These are phyloP conservation scores for Sporothrix globosa DNA, from an alignment of 2,329 filamentous ascomycete genomes.

Conservation along the genomic window DNA sequence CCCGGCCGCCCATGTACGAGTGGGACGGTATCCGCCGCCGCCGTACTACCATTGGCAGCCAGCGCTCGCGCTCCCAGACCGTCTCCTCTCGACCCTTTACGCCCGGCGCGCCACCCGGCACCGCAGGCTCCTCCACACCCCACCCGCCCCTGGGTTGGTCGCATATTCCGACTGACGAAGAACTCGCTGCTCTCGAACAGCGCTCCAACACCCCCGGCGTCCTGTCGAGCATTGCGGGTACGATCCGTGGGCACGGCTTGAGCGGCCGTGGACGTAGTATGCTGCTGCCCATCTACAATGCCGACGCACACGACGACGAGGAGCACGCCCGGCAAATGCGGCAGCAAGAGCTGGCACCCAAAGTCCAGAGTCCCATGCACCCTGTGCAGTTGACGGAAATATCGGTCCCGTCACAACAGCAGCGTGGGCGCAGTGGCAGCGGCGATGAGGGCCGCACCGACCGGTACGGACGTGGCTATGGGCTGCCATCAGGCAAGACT, in stretches of 20 bases:
- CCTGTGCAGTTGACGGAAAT: conserved; percentile 67
- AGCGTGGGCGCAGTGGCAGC: conserved; percentile 30
- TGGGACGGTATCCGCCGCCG: conserved; percentile 89
- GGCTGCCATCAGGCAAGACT: conserved; percentile 51
- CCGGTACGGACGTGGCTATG: conserved; percentile 53
- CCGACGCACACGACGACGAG: conserved; percentile 47
- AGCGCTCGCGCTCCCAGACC: conserved; percentile 42
- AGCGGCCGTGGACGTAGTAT: conserved; percentile 51
- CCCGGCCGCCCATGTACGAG: conserved; percentile 57
- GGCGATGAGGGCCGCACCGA: conserved; percentile 46
- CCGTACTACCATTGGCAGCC: conserved; percentile 52
- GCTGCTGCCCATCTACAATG: conserved; percentile 45
- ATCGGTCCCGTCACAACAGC: conserved; percentile 51
- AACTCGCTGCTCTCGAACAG: conserved; percentile 57
- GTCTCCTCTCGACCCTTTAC: conserved; percentile 41
- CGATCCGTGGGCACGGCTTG: conserved; percentile 52
- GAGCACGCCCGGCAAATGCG: background rate
- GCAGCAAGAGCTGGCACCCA: conserved; percentile 38
- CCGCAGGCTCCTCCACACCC: conserved; percentile 36
- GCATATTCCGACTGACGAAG: conserved; percentile 71
- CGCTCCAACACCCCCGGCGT: conserved; percentile 52
- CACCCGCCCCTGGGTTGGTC: conserved; percentile 89
- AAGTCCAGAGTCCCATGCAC: conserved; percentile 59
- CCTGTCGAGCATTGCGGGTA: conserved; percentile 61
- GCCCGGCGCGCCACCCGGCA: conserved; percentile 41